Base-by-base conservation (phyloP, 208 protist genomes). In the Wallacemonas sp. region DNA sequence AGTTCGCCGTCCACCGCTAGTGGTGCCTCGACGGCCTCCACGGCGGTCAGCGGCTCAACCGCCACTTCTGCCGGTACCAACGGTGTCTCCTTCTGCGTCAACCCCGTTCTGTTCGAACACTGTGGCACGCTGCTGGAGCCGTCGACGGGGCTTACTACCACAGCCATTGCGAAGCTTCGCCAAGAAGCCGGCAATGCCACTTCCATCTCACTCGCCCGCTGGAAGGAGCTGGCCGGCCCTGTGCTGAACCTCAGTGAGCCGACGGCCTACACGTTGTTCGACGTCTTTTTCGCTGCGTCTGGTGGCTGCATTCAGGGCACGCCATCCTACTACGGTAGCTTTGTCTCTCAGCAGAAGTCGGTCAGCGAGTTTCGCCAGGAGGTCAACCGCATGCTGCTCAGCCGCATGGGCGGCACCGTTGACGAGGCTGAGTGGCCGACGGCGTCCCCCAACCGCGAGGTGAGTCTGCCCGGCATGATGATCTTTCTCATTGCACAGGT, bases 401-500 rank as follows among this genome's bases (percentile, higher is more conserved):
- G 81, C 57, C 91, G 89, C 70, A 94, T 97, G 92, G 87, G 87
- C 14, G 91, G 91, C 29, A 72, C 65, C 25, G 78, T 97, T 18
- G 79, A 97, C 52, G 83, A 94, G 64, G 49, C 73, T 0, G 67
- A 77, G 10, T 95, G 89, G 89, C 78, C 88, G 10, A 64, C 65
- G 14, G 87, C 78, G 25, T 89, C 87, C 25, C 79, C 79, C 3
- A 75, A 76, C 7, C 81, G 92, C 1, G 77, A 90, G 70, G 87
- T 97, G 25, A 92, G 86, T 62, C 59, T 94, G 16, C 85, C 89
- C 0, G 89, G 87, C 2, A 81, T 97, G 25, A 72, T 87, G 3
- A 80, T 97, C 11, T 97, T 97, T 73, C 69, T 97, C 18, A 72
- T 93, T 1, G 82, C 82, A 18, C 92, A 97, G 67, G 50, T 95